These are phyloP conservation scores for Candida awuae DNA, from an alignment of 805 yeast species.

Conservation along the genomic window DNA sequence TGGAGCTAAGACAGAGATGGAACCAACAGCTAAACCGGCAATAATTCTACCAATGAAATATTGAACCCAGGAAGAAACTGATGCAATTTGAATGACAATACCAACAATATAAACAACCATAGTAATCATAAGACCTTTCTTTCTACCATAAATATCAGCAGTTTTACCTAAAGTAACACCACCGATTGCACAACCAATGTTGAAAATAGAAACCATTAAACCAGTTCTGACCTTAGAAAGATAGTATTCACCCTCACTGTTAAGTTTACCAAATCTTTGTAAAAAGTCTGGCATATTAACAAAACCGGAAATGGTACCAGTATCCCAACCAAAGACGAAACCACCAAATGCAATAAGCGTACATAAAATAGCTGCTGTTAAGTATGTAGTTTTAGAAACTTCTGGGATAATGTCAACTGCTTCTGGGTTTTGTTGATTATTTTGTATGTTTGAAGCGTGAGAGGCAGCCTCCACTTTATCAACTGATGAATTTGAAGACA, in stretches of 20 bases:
- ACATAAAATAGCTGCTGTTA: constrained; percentile 33
- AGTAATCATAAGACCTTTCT: constrained; percentile 44
- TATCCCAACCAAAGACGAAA: constrained; percentile 70
- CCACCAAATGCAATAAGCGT: constrained; percentile 68
- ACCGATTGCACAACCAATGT: constrained; percentile 68
- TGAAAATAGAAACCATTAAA: constrained; percentile 61
- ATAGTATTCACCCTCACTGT: constrained; percentile 33
- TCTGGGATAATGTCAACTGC: constrained; percentile 17
- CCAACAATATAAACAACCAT: constrained; percentile 55
- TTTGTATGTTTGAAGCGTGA: neutral
- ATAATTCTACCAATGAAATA: constrained; percentile 54
- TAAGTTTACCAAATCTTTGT: constrained; percentile 41
- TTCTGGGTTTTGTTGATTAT: constrained; percentile 8
- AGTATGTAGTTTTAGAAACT: constrained; percentile 20
- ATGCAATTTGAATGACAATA: constrained; percentile 50
- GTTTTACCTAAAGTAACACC: constrained; percentile 49
- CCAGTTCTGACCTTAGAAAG: constrained; percentile 50
- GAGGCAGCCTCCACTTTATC: constrained; percentile 2
- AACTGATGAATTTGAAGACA: constrained; percentile 9
- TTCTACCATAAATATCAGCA: constrained; percentile 57
- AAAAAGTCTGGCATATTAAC: constrained; percentile 54
- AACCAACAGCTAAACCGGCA: constrained; percentile 50
- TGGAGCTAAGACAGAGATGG: constrained; percentile 45
- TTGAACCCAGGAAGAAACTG: constrained; percentile 52
- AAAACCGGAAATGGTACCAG: constrained; percentile 70